Evolutionary conservation across 805 yeast species (phyloP), one percentile per base, ranked within the genome.

Genomic region (Debaryomyces prosopidis): DNA sequence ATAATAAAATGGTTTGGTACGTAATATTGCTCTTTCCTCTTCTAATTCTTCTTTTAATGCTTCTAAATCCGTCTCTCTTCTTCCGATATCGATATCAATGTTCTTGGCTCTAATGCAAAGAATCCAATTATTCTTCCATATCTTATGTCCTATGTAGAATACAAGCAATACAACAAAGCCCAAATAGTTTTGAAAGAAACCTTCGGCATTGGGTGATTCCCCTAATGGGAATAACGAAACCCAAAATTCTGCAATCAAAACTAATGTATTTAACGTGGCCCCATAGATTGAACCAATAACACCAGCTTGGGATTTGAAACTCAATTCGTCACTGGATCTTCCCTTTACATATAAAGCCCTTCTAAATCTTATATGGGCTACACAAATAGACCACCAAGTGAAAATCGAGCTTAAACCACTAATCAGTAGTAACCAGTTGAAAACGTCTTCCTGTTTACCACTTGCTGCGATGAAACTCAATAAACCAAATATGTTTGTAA

Each of bases 401-500:
- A 69, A 70, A 37, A 71, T 63, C 8, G 74, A 64, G 39, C 73
- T 65, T 46, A 71, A 65, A 3, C 71, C 76, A 37, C 73, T 68
- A 33, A 71, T 65, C 14, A 73, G 63, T 53, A 69, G 56, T 46
- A 71, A 56, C 76, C 76, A 71, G 46, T 58, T 53, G 46, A 71
- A 71, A 4, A 70, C 62, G 19, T 61, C 68, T 5, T 52, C 60
- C 60, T 80, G 77, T 46, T 69, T 62, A 5, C 64, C 64, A 40
- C 68, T 62, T 3, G 75, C 76, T 19, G 74, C 74, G 41, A 76
- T 68, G 65, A 80, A 83, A 46, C 87, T 79, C 16, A 83, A 58
- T 48, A 82, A 65, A 32, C 86, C 88, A 59, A 82, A 68, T 11
- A 68, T 53, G 42, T 81, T 65, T n/a, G 84, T 73, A 28, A 75